Evolutionary conservation across 805 yeast genomes (phyloP).

Genomic region (Starmerella sirachaensis): DNA sequence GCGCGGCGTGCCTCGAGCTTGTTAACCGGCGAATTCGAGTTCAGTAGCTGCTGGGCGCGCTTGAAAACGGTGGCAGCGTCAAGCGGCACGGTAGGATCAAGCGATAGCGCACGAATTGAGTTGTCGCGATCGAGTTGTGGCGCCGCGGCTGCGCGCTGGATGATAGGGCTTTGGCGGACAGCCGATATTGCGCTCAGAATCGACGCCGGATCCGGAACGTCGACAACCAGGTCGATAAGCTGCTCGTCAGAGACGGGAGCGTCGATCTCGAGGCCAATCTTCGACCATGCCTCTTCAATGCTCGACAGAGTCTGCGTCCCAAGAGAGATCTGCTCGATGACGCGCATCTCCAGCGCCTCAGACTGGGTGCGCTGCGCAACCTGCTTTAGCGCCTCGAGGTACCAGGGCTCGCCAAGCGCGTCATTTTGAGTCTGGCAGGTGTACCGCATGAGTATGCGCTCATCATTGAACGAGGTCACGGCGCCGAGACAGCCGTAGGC

Average conservation of each 20-base stretch:
- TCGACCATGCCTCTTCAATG: slow-evolving; percentile 31
- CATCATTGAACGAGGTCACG: slow-evolving; percentile 30
- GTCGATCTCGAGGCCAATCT: slow-evolving; percentile 27
- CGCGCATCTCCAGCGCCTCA: slow-evolving; percentile 35
- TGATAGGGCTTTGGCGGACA: slow-evolving; percentile 5
- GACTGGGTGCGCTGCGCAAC: slow-evolving; percentile 40
- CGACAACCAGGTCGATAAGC: slow-evolving; percentile 10
- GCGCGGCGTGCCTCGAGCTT: slow-evolving; percentile 7
- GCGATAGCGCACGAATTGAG: slow-evolving; percentile 1
- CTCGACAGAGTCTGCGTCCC: slow-evolving; percentile 45
- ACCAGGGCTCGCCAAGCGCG: slow-evolving; percentile 36
- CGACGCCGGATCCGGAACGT: slow-evolving; percentile 1
- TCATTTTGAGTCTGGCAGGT: slow-evolving; percentile 34
- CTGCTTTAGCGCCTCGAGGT: slow-evolving; percentile 45
- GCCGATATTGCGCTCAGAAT: slow-evolving; percentile 5
- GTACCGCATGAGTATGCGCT: slow-evolving; percentile 38
- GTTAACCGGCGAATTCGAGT: slow-evolving; percentile 2
- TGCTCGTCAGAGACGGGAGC: slow-evolving; percentile 13
- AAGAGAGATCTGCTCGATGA: slow-evolving; percentile 38
- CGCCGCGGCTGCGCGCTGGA: slow-evolving; percentile 1
- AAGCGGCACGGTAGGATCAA: neutral
- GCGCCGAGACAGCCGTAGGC: slow-evolving; percentile 20
- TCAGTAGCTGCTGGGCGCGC: neutral
- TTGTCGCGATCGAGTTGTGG: neutral
- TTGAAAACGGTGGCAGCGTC: slow-evolving; percentile 1